phyloP scores from a whole-genome alignment of 768 basidiomycete genomes.

The Sarcomyxa edulis region DNA sequence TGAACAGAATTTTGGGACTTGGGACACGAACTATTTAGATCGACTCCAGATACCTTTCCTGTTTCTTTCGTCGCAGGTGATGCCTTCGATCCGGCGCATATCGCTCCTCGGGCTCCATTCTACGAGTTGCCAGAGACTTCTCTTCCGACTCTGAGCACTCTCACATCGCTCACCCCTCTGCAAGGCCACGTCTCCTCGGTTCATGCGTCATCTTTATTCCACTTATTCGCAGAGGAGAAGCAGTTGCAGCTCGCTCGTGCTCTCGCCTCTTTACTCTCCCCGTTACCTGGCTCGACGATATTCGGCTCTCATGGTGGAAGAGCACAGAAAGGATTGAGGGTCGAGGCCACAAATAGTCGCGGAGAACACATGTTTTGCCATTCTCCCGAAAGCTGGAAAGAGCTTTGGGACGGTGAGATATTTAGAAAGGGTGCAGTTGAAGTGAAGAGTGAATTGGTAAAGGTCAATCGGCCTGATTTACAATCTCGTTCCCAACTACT shows the following conservation, averaged over 20 bases:
- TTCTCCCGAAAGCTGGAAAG: slow-evolving; percentile 29
- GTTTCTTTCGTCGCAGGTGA: slow-evolving; percentile 53
- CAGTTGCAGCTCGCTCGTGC: slow-evolving; percentile 36
- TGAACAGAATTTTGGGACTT: slow-evolving; percentile 60
- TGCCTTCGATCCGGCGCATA: slow-evolving; percentile 38
- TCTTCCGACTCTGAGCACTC: slow-evolving; percentile 19
- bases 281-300: slow-evolving; percentile 37
- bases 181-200: slow-evolving; percentile 43
- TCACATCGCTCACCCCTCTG: slow-evolving; percentile 39
- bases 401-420: slow-evolving; percentile 28
- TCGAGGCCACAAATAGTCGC: neutral
- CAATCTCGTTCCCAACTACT: slow-evolving; percentile 7
- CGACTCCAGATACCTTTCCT: slow-evolving; percentile 46
- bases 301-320: slow-evolving; percentile 35
- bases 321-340: slow-evolving; percentile 25
- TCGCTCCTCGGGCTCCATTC: slow-evolving; percentile 25
- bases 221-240: slow-evolving; percentile 36
- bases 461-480: slow-evolving; percentile 9
- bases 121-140: slow-evolving; percentile 15
- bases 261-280: slow-evolving; percentile 37
- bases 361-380: slow-evolving; percentile 25
- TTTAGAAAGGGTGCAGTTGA: slow-evolving; percentile 27
- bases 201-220: slow-evolving; percentile 47
- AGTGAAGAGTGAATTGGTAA: slow-evolving; percentile 18
- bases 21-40: slow-evolving; percentile 56